Conservation (phyloP, 129 eudicot species). For the Smallanthus sonchifolius region DNA sequence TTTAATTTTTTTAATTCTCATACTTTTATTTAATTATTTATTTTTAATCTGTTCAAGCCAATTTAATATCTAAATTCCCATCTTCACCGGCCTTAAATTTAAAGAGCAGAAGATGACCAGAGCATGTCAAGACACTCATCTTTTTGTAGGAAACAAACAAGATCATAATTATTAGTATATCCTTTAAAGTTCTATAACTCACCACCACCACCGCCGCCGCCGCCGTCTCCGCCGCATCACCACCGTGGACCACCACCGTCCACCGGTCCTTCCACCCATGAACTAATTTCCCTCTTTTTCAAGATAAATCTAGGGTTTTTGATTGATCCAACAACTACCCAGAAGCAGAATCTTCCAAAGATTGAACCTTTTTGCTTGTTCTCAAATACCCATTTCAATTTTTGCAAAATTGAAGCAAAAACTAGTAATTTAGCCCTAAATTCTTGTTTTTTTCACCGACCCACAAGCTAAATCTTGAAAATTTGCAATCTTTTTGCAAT, state of each 20-base stretch:
- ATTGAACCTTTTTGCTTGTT: conserved; percentile 6
- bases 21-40: not conserved
- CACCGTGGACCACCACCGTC: conserved; percentile 31
- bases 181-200: conserved; percentile 11
- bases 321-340: conserved; percentile 10
- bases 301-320: conserved; percentile 21
- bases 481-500: not conserved
- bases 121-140: conserved; percentile 50
- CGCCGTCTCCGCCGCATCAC: conserved; percentile 13
- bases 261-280: conserved; percentile 30
- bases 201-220: not conserved
- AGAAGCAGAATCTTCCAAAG: conserved; percentile 10
- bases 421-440: conserved; percentile 4
- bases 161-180: conserved; percentile 20
- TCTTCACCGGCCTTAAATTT: conserved; percentile 14
- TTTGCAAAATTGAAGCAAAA: not conserved
- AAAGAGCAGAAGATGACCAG: conserved; percentile 26
- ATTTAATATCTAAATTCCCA: conserved; percentile 21
- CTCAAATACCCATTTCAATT: conserved; percentile 21
- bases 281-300: conserved; percentile 27
- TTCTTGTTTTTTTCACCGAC: not conserved
- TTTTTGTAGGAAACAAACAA: conserved; percentile 25
- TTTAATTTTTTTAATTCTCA: conserved; percentile 7
- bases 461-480: conserved; percentile 12
- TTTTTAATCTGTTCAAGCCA: not conserved